Percentiles rank a stretch among this genome's conserved stretches.
phyloP scores from a whole-genome alignment of 345 rosid species.

The Eucalyptus victrix region DNA sequence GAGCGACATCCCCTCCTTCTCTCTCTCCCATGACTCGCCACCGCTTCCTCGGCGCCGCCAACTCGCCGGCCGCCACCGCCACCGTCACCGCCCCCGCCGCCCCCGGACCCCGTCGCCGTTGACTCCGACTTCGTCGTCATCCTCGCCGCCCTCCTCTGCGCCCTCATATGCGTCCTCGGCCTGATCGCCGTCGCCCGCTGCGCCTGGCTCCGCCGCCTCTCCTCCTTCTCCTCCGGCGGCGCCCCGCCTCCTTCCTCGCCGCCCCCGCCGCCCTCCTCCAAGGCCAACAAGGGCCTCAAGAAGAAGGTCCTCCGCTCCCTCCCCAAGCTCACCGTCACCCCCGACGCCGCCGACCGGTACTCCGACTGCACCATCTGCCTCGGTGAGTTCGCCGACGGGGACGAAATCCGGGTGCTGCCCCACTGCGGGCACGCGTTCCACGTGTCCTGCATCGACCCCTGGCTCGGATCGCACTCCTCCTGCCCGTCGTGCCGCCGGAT shows the following conservation, averaged over 20 bases:
- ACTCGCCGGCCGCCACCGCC: conserved; percentile 12
- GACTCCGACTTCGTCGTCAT: conserved; percentile 74
- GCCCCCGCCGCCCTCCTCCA: conserved; percentile 12
- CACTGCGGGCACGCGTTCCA: conserved; percentile 93
- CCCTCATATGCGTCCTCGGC: conserved; percentile 74
- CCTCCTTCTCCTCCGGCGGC: conserved; percentile 9
- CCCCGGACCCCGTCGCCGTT: conserved; percentile 6
- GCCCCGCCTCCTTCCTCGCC: background rate
- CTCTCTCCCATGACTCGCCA: conserved; percentile 53
- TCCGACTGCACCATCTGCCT: conserved; percentile 82
- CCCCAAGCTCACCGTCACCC: conserved; percentile 48
- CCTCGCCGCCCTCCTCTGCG: conserved; percentile 85
- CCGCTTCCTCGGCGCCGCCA: conserved; percentile 31
- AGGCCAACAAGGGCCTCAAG: conserved; percentile 71
- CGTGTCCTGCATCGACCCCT: conserved; percentile 75
- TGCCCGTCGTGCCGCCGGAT: conserved; percentile 72
- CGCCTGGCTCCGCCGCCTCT: conserved; percentile 80
- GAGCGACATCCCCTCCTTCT: background rate
- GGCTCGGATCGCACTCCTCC: conserved; percentile 91
- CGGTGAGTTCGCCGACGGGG: conserved; percentile 56
- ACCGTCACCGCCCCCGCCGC: background rate
- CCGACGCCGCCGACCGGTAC: conserved; percentile 28
- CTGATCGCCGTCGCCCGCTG: conserved; percentile 79
- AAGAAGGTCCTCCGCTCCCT: conserved; percentile 73
- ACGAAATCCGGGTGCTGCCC: conserved; percentile 73